Base-by-base conservation (phyloP, 345 rosid genomes). In the Arabis hirsuta region DNA sequence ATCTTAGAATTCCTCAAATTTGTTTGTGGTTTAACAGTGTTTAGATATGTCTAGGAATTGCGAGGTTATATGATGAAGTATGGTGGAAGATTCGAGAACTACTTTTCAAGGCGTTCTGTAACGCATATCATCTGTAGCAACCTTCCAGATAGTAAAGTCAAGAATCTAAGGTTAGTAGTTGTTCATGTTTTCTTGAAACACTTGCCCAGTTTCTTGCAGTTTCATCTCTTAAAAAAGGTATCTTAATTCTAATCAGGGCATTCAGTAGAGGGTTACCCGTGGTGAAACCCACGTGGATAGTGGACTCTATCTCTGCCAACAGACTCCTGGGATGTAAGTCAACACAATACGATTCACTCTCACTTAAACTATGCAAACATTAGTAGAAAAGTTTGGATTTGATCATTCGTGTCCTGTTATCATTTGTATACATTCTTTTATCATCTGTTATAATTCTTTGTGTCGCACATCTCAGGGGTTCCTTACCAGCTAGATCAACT, bases 211-310 rank as follows among this genome's bases (percentile, higher is more conserved):
- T 29, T 63, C 20, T 6, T 42, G 31, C 50, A 32, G 46, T 39
- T 48, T 62, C 10, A n/a, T 41, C 3, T 56, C 29, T 57, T 55
- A 0, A 3, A 16, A 26, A 20, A n/a, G 51, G 71, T 55, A 47
- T 73, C 20, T 73, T 52, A 39, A 58, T 76, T 70, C 22, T 4
- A 48, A 70, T n/a, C 84, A 94, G 98, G 81, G 84, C 97, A 61
- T 94, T 91, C 71, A 94, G 97, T 67, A 65, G 88, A 78, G 97
- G 98, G 24, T 85, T 94, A 32, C 98, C 98, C 41, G 97, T 94
- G 4, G 95, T 94, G 71, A 94, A 89, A 84, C 98, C 98, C 48
- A 26, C 80, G 34, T 94, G 98, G 98, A 80, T 94, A 61, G 59
- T 84, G 80, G 97, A 94, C 66, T 89, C 91, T 76, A 73, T 89